phyloP scores from a whole-genome alignment of 768 basidiomycete genomes.

The Tulasnella sp. region DNA sequence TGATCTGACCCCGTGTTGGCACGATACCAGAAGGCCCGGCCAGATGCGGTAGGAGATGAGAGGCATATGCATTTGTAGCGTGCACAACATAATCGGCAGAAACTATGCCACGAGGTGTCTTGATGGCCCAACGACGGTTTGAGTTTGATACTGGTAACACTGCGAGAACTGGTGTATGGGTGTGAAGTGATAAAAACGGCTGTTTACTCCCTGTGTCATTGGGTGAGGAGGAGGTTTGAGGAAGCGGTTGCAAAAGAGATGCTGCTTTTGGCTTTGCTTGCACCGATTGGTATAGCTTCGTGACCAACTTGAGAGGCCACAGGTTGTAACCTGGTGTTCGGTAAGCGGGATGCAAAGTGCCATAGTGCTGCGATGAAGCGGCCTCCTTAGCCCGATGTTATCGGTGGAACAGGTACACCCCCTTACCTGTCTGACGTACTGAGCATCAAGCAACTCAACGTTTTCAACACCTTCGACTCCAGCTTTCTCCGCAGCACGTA shows the following conservation, averaged over 20 bases:
- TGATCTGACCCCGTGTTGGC: constrained; percentile 63
- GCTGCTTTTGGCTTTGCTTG: constrained; percentile 3
- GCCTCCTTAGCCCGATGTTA: not conserved
- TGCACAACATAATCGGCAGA: constrained; percentile 59
- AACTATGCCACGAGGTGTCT: constrained; percentile 58
- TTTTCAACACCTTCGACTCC: constrained; percentile 36
- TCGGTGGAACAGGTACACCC: not conserved
- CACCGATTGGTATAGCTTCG: constrained; percentile 45
- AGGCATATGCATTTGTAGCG: constrained; percentile 78
- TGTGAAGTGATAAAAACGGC: constrained; percentile 45
- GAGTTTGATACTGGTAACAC: constrained; percentile 10
- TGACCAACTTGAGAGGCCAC: constrained; percentile 76
- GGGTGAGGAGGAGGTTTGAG: not conserved
- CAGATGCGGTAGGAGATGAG: constrained; percentile 64
- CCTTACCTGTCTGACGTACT: constrained; percentile 41
- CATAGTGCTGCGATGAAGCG: constrained; percentile 29
- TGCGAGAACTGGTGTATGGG: constrained; percentile 54
- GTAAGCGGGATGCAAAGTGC: constrained; percentile 43
- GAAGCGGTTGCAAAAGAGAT: not conserved
- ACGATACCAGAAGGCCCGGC: constrained; percentile 42
- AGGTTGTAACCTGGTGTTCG: constrained; percentile 50
- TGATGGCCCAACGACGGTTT: constrained; percentile 38
- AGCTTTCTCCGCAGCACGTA: constrained; percentile 41
- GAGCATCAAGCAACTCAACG: constrained; percentile 39
- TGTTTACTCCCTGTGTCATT: not conserved